Percentiles rank a stretch among this genome's conserved stretches.
phyloP scores from a whole-genome alignment of 2,329 filamentous ascomycete genomes.

The Talaromyces albobiverticillius region DNA sequence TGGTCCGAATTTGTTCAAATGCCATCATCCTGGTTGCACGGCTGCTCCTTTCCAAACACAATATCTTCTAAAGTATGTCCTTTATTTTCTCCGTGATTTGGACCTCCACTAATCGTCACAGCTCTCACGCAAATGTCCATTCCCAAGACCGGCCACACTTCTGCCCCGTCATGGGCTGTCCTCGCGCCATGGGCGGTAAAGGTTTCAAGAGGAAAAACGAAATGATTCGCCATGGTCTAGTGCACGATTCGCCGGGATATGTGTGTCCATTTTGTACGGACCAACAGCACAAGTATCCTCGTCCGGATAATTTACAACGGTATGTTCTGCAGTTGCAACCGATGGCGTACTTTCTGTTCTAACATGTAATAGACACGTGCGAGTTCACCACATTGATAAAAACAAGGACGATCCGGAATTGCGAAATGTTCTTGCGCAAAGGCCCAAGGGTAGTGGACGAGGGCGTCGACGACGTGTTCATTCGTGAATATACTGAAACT shows the following conservation, averaged over 20 bases:
- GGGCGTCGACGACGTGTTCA: slow-evolving; percentile 66
- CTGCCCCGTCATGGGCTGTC: slow-evolving; percentile 58
- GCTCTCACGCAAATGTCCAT: slow-evolving; percentile 59
- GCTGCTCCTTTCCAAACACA: slow-evolving; percentile 63
- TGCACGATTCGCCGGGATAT: slow-evolving; percentile 92
- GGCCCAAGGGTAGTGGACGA: slow-evolving; percentile 78
- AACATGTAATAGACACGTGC: slow-evolving; percentile 68
- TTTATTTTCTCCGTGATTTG: background rate
- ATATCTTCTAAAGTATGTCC: slow-evolving; percentile 60
- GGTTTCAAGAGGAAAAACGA: slow-evolving; percentile 69
- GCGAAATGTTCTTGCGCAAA: slow-evolving; percentile 78
- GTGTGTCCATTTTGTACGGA: slow-evolving; percentile 95
- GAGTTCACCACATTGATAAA: slow-evolving; percentile 86
- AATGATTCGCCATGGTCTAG: slow-evolving; percentile 75
- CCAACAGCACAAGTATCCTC: slow-evolving; percentile 87
- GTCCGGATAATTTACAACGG: slow-evolving; percentile 94
- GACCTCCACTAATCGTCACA: no score
- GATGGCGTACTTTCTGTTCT: background rate
- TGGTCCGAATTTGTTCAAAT: slow-evolving; percentile 45
- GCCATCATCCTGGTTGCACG: slow-evolving; percentile 55
- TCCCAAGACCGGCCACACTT: slow-evolving; percentile 62
- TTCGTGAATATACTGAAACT: slow-evolving; percentile 16
- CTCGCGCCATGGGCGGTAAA: slow-evolving; percentile 59
- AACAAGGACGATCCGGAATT: slow-evolving; percentile 80
- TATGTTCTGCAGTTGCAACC: slow-evolving; percentile 41